Evolutionary conservation across 73 alveolate species (phyloP).

Genomic region (Symbiodinium natans): DNA sequence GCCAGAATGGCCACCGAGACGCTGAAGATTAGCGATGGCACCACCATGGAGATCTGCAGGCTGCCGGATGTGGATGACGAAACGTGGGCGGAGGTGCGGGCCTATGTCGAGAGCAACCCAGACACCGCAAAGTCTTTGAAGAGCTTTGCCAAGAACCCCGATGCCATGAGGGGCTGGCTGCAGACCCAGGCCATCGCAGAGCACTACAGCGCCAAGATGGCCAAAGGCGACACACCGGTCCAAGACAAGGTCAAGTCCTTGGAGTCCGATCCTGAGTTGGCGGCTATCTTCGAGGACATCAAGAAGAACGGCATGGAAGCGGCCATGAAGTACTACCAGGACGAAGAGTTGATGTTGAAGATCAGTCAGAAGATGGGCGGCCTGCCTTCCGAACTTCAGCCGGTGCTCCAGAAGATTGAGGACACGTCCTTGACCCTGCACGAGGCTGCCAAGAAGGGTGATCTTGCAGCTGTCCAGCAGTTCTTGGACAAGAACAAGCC

Average conservation of each 20-base stretch:
- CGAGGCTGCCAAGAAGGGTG: conserved; percentile 83
- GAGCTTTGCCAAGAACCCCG: conserved; percentile 76
- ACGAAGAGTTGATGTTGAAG: conserved; percentile 77
- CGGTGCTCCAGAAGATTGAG: conserved; percentile 55
- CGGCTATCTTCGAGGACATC: conserved; percentile 45
- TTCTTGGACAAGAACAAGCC: conserved; percentile 54
- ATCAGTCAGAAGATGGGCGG: conserved; percentile 87
- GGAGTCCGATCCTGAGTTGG: conserved; percentile 71
- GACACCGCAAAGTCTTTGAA: conserved; percentile 61
- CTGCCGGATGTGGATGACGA: conserved; percentile 60
- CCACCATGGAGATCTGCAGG: conserved; percentile 49
- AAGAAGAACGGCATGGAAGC: conserved; percentile 82
- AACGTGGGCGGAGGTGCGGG: conserved; percentile 66
- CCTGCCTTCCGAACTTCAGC: conserved; percentile 47
- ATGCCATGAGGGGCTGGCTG: conserved; percentile 89
- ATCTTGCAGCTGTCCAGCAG: conserved; percentile 32
- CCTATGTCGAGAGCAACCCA: conserved; percentile 64
- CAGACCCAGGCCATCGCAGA: conserved; percentile 90
- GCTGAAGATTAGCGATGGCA: conserved; percentile 71
- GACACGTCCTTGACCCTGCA: conserved; percentile 76
- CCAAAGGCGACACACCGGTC: conserved; percentile 17
- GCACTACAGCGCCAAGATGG: conserved; percentile 59
- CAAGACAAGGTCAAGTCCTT: conserved; percentile 26
- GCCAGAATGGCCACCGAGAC: conserved; percentile 68
- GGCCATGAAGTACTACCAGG: conserved; percentile 65